Evolutionary conservation across 148 eudicot species (phyloP).

Genomic region (Amaranthus cruentus): DNA sequence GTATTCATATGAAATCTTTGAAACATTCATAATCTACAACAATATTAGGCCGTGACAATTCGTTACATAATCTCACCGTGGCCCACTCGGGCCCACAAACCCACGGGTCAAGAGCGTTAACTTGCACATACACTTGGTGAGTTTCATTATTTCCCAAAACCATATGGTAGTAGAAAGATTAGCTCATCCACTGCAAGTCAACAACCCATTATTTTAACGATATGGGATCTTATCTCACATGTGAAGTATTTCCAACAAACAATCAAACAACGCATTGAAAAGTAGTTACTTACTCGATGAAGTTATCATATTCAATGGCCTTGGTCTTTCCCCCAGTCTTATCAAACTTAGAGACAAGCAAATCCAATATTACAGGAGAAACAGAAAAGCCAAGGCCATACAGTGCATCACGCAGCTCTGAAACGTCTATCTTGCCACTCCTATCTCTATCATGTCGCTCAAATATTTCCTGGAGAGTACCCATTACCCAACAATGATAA

Average conservation of each 20-base stretch:
- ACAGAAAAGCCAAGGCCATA: constrained; percentile 80
- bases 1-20: background rate
- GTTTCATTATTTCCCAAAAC: no score
- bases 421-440: constrained; percentile 77
- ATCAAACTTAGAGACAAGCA: constrained; percentile 82
- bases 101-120: no score
- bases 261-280: background rate
- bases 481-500: background rate
- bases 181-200: no score
- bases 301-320: background rate
- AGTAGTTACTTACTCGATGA: background rate
- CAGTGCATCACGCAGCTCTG: constrained; percentile 82
- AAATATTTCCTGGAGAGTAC: constrained; percentile 50
- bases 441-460: constrained; percentile 86
- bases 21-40: background rate
- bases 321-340: constrained; percentile 55
- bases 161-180: no score
- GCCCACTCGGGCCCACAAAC: no score
- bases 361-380: constrained; percentile 65
- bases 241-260: background rate
- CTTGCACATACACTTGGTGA: no score
- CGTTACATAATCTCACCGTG: no score
- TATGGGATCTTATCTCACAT: no score
- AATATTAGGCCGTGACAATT: no score
- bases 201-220: no score